A percentile compares a stretch with the other conserved stretches of the same genome.
Conservation (phyloP, 2,329 filamentous ascomycete species). For the Phaeosphaeriaceae sp. region DNA sequence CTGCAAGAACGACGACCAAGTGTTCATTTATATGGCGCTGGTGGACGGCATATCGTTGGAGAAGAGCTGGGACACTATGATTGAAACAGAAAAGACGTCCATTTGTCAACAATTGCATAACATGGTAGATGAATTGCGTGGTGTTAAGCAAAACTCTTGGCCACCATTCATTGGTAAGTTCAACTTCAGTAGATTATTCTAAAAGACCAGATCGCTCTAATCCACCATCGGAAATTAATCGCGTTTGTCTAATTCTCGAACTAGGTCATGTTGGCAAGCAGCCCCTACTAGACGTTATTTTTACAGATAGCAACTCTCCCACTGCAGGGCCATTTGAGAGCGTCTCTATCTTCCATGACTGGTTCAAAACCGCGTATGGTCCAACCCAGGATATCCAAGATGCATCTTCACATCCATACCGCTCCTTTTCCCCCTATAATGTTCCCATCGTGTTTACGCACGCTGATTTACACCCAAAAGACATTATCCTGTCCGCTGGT, state of each 20-base stretch:
- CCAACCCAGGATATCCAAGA: slow-evolving; percentile 9
- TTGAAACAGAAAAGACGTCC: slow-evolving; percentile 8
- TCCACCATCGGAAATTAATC: not conserved
- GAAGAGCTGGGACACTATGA: slow-evolving; percentile 19
- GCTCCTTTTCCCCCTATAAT: slow-evolving; percentile 20
- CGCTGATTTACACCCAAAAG: slow-evolving; percentile 25
- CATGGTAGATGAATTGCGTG: slow-evolving; percentile 13
- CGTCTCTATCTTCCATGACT: slow-evolving; percentile 28
- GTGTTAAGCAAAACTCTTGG: slow-evolving; percentile 2
- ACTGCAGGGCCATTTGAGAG: slow-evolving; percentile 24
- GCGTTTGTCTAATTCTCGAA: slow-evolving; percentile 5
- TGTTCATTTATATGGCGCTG: slow-evolving; percentile 32
- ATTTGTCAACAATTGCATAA: slow-evolving; percentile 14
- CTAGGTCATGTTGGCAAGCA: slow-evolving; percentile 19
- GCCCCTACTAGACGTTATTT: slow-evolving; percentile 23
- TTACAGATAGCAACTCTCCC: slow-evolving; percentile 13
- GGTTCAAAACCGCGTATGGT: slow-evolving; percentile 21
- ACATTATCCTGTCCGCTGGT: slow-evolving; percentile 20
- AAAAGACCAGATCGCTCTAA: not conserved
- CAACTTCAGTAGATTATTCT: not conserved
- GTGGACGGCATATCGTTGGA: slow-evolving; percentile 21
- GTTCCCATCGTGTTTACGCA: slow-evolving; percentile 27
- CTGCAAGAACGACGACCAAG: slow-evolving; percentile 17
- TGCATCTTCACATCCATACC: slow-evolving; percentile 22
- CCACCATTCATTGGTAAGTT: slow-evolving; percentile 15